Percentiles rank a stretch among this genome's conserved stretches.
Evolutionary conservation across 148 eudicot genomes (phyloP).

Genomic region (Fagopyrum tataricum): DNA sequence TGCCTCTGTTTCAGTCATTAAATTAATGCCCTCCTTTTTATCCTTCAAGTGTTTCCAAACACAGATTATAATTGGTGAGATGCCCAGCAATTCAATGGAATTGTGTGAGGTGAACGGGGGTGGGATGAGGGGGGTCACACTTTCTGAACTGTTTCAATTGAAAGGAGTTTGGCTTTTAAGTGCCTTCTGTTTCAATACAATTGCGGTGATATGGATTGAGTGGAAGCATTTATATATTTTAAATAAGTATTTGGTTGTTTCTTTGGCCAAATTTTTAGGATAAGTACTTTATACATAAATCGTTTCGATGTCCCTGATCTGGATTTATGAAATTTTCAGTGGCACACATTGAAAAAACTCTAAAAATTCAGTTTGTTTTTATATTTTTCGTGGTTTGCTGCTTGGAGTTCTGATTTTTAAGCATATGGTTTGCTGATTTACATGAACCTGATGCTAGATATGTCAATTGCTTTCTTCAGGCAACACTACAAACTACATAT

Average conservation of each 20-base stretch:
- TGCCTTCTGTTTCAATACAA: not conserved
- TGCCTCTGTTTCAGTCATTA: not conserved
- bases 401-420: not conserved
- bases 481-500: constrained; percentile 68
- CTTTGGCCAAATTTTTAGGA: not conserved
- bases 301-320: not conserved
- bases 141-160: not conserved
- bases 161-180: not conserved
- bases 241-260: not conserved
- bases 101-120: not conserved
- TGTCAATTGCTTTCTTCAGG: constrained; percentile 35
- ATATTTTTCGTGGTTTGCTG: constrained; percentile 11
- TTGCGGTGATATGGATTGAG: not conserved
- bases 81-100: not conserved
- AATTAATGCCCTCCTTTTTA: not conserved
- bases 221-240: not conserved
- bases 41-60: not conserved
- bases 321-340: not conserved
- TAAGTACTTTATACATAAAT: not conserved
- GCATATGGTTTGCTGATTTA: not conserved
- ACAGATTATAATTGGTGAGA: not conserved
- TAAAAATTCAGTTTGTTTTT: not conserved
- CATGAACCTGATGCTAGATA: not conserved
- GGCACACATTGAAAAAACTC: not conserved
- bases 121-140: not conserved